Evolutionary conservation across 2,329 filamentous ascomycete species (phyloP).

Genomic region (Arthrocladium fulminans): DNA sequence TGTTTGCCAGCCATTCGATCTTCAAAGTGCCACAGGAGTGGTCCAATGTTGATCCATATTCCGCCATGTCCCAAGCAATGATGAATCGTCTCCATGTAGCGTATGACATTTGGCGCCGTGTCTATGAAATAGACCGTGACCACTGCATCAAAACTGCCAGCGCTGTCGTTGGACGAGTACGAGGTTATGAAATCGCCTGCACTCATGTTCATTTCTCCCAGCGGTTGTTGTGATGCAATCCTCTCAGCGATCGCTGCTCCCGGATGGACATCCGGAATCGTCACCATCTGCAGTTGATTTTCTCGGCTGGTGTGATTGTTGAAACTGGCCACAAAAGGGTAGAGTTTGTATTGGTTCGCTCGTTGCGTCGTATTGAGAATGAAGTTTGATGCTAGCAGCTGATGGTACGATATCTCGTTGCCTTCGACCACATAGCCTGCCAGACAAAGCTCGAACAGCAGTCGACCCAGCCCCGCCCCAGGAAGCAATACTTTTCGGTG

Average conservation of each 20-base stretch:
- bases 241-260: constrained; percentile 44
- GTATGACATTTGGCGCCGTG: constrained; percentile 84
- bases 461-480: constrained; percentile 75
- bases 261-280: constrained; percentile 74
- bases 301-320: constrained; percentile 69
- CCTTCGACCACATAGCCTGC: constrained; percentile 70
- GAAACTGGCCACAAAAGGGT: constrained; percentile 79
- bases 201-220: constrained; percentile 79
- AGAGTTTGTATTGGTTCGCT: constrained; percentile 60
- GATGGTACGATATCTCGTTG: constrained; percentile 95
- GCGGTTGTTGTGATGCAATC: constrained; percentile 23
- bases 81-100: constrained; percentile 75
- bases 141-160: constrained; percentile 65
- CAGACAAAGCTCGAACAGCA: constrained; percentile 77
- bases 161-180: constrained; percentile 55
- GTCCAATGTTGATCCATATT: constrained; percentile 80
- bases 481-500: constrained; percentile 68
- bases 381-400: constrained; percentile 72
- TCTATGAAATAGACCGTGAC: constrained; percentile 94
- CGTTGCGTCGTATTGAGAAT: constrained; percentile 45
- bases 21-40: constrained; percentile 92
- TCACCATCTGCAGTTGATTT: constrained; percentile 65
- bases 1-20: constrained; percentile 44
- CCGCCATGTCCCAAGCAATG: constrained; percentile 71
- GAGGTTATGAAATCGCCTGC: constrained; percentile 87